Evolutionary conservation across 2,329 filamentous ascomycete species (phyloP).

Genomic region (Diplodia corticola): DNA sequence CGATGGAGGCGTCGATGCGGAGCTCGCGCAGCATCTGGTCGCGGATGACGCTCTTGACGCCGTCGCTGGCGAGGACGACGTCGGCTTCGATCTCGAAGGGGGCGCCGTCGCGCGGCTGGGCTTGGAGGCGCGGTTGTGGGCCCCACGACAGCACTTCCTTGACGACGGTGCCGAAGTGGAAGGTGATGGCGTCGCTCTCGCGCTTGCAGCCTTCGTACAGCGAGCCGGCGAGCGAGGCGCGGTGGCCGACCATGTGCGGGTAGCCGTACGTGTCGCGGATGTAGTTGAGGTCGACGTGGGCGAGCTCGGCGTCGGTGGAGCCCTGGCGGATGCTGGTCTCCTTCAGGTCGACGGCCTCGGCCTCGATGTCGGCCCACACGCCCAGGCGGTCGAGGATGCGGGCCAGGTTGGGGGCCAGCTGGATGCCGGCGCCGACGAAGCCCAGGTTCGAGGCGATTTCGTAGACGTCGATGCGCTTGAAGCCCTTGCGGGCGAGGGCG

Average conservation of each 20-base stretch:
- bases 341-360: slow-evolving; percentile 68
- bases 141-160: slow-evolving; percentile 60
- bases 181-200: slow-evolving; percentile 60
- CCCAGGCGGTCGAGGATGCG: slow-evolving; percentile 72
- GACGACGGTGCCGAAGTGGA: slow-evolving; percentile 65
- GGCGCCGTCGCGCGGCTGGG: slow-evolving; percentile 57
- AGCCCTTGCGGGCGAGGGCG: slow-evolving; percentile 73
- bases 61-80: slow-evolving; percentile 49
- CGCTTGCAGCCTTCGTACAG: slow-evolving; percentile 70
- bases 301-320: slow-evolving; percentile 66
- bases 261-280: slow-evolving; percentile 69
- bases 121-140: slow-evolving; percentile 61
- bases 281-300: slow-evolving; percentile 68
- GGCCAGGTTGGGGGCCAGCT: slow-evolving; percentile 80
- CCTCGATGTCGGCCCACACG: slow-evolving; percentile 69
- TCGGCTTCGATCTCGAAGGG: slow-evolving; percentile 55
- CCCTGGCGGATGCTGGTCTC: slow-evolving; percentile 75
- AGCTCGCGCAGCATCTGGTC: slow-evolving; percentile 57
- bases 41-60: slow-evolving; percentile 50
- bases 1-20: slow-evolving; percentile 55
- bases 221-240: slow-evolving; percentile 67
- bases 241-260: slow-evolving; percentile 78
- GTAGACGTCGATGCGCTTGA: slow-evolving; percentile 71
- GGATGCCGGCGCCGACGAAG: slow-evolving; percentile 83
- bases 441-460: slow-evolving; percentile 72